Percentiles rank a stretch among this genome's conserved stretches.
Evolutionary conservation across 75 land plant genomes (phyloP).

Genomic region (Sequoiadendron giganteum): DNA sequence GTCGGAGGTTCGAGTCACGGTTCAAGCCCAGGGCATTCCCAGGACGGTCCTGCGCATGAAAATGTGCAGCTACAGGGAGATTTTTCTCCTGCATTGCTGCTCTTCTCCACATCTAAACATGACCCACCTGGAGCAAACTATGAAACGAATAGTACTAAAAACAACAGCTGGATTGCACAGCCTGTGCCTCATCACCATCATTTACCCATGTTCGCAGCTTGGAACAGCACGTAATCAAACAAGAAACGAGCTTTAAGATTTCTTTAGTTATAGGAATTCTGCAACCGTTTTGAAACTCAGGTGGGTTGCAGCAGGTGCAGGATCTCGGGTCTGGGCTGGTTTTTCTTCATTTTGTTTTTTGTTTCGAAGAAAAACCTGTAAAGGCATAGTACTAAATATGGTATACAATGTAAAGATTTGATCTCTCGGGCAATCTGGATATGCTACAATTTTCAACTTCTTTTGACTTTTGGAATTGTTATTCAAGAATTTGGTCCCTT

Average conservation of each 20-base stretch:
- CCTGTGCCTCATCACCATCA: neutral
- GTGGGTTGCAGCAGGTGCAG: neutral
- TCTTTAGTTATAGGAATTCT: neutral
- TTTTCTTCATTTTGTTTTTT: conserved; percentile 1
- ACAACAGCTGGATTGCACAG: neutral
- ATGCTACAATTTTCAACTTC: neutral
- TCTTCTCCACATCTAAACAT: neutral
- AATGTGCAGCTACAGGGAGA: neutral
- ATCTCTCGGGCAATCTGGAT: neutral
- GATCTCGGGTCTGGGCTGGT: neutral
- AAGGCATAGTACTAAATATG: neutral
- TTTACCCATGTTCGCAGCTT: neutral
- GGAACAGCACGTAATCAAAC: neutral
- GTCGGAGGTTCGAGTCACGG: neutral
- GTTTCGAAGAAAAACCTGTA: neutral
- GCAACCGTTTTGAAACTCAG: neutral
- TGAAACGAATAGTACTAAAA: neutral
- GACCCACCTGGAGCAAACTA: neutral
- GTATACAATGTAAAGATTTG: neutral
- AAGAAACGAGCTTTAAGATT: neutral
- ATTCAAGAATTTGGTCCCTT: too few relatives aligned
- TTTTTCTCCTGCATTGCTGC: neutral
- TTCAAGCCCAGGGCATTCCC: neutral
- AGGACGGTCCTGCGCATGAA: neutral
- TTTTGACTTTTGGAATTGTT: neutral